A percentile compares a stretch with the other conserved stretches of the same genome.
phyloP scores from a whole-genome alignment of 768 basidiomycete species.

The Lentinula lateritia region DNA sequence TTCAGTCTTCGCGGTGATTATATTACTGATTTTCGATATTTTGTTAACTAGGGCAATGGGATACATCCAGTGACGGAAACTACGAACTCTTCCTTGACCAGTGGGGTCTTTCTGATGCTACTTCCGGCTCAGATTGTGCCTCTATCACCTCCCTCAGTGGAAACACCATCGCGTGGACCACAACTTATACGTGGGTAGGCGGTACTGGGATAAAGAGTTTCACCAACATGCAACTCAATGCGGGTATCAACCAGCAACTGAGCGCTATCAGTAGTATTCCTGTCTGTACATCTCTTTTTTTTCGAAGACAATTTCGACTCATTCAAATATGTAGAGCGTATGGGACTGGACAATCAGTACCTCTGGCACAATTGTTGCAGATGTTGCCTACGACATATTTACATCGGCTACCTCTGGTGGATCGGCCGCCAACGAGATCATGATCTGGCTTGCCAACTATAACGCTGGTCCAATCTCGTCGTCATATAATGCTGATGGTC shows the following conservation, averaged over 20 bases:
- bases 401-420: conserved; percentile 48
- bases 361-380: conserved; percentile 37
- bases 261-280: conserved; percentile 49
- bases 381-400: conserved; percentile 63
- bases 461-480: conserved; percentile 55
- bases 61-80: conserved; percentile 33
- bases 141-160: conserved; percentile 24
- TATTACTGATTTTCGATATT: background rate
- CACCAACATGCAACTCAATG: conserved; percentile 49
- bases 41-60: conserved; percentile 41
- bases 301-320: background rate
- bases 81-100: conserved; percentile 50
- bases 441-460: conserved; percentile 62
- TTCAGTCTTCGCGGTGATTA: background rate
- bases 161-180: conserved; percentile 29
- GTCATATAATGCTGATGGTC: conserved; percentile 38
- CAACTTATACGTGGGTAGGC: conserved; percentile 39
- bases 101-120: conserved; percentile 28
- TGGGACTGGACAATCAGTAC: conserved; percentile 53
- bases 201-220: conserved; percentile 55
- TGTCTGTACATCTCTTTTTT: conserved; percentile 27
- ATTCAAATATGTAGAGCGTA: conserved; percentile 26
- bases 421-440: conserved; percentile 42
- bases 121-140: conserved; percentile 36
- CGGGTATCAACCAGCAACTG: conserved; percentile 46